These are phyloP conservation scores for Pachyrhizus erosus DNA, from an alignment of 306 rosid genomes.

Conservation along the genomic window DNA sequence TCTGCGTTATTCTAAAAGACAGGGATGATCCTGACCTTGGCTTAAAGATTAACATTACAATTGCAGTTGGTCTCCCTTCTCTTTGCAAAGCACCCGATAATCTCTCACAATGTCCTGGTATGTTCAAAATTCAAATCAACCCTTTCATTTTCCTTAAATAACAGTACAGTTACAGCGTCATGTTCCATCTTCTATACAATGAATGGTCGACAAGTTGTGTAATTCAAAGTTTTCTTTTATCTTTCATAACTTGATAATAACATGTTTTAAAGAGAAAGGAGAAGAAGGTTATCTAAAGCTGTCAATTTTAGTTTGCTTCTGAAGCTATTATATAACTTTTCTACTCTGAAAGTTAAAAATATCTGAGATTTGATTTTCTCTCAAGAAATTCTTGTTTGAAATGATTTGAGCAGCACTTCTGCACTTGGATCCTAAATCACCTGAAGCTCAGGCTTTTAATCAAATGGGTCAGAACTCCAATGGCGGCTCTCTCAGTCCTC, in stretches of 20 bases:
- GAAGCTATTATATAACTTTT: background rate
- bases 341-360: background rate
- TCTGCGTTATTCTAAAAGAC: slow-evolving; percentile 60
- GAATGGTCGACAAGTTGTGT: background rate
- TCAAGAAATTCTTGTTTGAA: background rate
- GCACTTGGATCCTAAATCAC: slow-evolving; percentile 67
- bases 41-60: slow-evolving; percentile 61
- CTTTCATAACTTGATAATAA: background rate
- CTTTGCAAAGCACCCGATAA: slow-evolving; percentile 62
- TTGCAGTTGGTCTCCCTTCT: slow-evolving; percentile 59
- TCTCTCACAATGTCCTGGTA: slow-evolving; percentile 67
- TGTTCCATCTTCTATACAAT: background rate
- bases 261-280: background rate
- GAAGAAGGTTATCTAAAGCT: background rate
- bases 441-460: slow-evolving; percentile 70
- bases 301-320: background rate
- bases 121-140: background rate
- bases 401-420: slow-evolving; percentile 54
- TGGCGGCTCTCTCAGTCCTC: slow-evolving; percentile 33
- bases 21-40: slow-evolving; percentile 63
- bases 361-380: background rate
- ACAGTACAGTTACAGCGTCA: background rate
- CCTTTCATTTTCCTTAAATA: background rate
- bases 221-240: too few relatives aligned
- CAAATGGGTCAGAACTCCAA: slow-evolving; percentile 46